Base-by-base conservation (phyloP, 2,329 filamentous ascomycete genomes). In the Colletotrichum cordylinicola region DNA sequence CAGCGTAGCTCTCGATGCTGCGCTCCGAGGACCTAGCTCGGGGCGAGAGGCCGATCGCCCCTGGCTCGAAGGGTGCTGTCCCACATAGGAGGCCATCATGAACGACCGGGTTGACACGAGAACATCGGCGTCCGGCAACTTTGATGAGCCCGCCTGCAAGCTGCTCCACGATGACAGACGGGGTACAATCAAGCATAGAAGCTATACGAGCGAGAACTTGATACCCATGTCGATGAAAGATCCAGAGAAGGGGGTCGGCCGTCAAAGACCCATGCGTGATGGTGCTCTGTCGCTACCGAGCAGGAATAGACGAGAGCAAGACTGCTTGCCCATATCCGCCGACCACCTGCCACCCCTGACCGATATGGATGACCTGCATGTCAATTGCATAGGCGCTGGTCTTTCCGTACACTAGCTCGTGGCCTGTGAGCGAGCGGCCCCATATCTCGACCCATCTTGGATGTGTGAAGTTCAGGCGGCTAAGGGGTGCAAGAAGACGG, bases 1-100 rank as follows among this genome's bases (percentile, higher is more conserved):
- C 48, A 73, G 39, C 56, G 64, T 73, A 24, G 24, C 56, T 21
- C 27, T 73, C 70, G 43, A 73, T 65, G 70, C 24, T 73, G 43
- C 64, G 64, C 35, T 37, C 33, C 35, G 64, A 68, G 35, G 35
- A 27, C 52, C 29, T 37, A 55, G 61, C 52, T 31, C 31, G 72
- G 39, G 7, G 52, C 67, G 37, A 61, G 52, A 75, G 52, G 60
- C 60, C 68, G 61, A 64, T 55, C 56, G 27, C 62, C 73, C 73
- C 64, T 73, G 64, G 18, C 29, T 67, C 62, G 43, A 60, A 73
- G n/a, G 39, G 29, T 61, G n/a, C 16, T 29, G 43, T 67, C 39
- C 73, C 64, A 68, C 70, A 60, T 37, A 18, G 73, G 55, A 67
- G 68, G 43, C n/a, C 72, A 72, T 72, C n/a, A 27, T 29, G 31